Conservation (phyloP, 1,284 basidiomycete genomes). For the Moesziomyces antarcticus region DNA sequence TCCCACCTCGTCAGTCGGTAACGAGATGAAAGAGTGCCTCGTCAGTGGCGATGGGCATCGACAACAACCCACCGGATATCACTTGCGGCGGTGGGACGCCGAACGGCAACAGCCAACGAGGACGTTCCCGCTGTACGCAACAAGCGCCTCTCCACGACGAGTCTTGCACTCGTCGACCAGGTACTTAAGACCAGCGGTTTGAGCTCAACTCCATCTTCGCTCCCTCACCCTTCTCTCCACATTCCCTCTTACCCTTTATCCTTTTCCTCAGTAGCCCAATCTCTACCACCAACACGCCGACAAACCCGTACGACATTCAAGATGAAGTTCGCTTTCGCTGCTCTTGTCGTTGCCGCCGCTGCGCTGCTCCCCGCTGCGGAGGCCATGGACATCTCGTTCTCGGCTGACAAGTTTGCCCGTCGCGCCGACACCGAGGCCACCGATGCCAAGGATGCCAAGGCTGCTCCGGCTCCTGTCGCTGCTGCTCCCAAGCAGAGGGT, state of each 20-base stretch:
- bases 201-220: background rate
- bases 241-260: background rate
- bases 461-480: background rate
- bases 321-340: slow-evolving; percentile 36
- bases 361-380: slow-evolving; percentile 30
- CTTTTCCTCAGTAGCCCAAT: background rate
- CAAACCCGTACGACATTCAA: slow-evolving; percentile 5
- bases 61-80: too few species aligned
- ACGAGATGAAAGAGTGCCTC: too few species aligned
- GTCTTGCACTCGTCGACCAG: background rate
- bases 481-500: background rate
- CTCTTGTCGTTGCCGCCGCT: slow-evolving; percentile 26
- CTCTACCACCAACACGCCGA: background rate
- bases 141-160: background rate
- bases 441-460: too few species aligned
- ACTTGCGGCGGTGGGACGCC: too few species aligned
- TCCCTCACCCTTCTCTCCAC: background rate
- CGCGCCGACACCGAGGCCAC: slow-evolving; percentile 5
- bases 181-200: background rate
- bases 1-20: too few species aligned
- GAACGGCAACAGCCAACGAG: too few species aligned
- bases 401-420: slow-evolving; percentile 22
- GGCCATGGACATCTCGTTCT: slow-evolving; percentile 23
- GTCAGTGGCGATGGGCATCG: too few species aligned
- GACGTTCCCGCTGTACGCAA: too few species aligned